phyloP scores from a whole-genome alignment of 495 filamentous ascomycete genomes.

The Tuber brumale region DNA sequence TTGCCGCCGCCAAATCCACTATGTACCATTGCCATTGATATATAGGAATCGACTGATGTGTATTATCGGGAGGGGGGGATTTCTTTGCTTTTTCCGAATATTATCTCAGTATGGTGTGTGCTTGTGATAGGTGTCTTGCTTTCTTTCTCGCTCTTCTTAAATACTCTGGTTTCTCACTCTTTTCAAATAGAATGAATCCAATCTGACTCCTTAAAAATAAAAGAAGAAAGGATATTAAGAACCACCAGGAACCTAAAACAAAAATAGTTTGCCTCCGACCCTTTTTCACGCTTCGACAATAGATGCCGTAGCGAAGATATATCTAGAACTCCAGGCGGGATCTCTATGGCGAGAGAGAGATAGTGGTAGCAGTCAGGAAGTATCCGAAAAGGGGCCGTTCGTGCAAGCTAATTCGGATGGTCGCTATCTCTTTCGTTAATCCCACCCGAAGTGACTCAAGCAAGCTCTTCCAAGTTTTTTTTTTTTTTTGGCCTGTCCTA shows the following conservation, averaged over 20 bases:
- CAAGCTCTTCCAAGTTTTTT: background rate
- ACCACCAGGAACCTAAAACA: background rate
- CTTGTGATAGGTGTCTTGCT: background rate
- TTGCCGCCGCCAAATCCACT: background rate
- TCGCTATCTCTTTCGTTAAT: background rate
- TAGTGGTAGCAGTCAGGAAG: background rate
- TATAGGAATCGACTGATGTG: background rate
- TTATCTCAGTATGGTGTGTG: background rate
- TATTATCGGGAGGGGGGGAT: background rate
- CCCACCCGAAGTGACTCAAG: background rate
- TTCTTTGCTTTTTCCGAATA: background rate
- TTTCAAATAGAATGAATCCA: background rate
- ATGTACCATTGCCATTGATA: background rate
- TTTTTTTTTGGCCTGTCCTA: background rate
- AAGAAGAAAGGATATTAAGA: background rate
- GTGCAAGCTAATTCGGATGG: background rate
- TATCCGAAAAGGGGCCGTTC: conserved; percentile 1
- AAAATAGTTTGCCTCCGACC: background rate
- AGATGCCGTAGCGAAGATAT: background rate
- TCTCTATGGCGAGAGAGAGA: background rate
- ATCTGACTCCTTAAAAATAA: background rate
- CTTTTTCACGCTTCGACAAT: background rate
- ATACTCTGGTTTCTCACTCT: background rate
- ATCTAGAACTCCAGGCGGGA: background rate
- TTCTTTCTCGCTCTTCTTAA: background rate